Conservation (phyloP, 768 basidiomycete genomes). For the Leccinum subtestaceum region DNA sequence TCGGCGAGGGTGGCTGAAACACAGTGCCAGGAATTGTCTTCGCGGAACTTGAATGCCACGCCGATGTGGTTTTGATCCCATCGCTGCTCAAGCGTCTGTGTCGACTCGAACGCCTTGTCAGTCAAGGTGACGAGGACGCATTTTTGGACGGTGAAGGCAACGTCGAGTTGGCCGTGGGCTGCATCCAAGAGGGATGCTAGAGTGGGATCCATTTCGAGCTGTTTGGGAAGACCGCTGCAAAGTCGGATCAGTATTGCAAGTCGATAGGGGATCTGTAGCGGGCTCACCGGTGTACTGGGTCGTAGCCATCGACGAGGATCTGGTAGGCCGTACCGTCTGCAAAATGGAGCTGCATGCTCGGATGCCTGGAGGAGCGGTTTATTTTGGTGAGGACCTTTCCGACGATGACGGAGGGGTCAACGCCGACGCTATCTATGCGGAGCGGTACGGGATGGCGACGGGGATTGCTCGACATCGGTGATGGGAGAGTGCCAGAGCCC, state of each 20-base stretch:
- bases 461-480: conserved; percentile 25
- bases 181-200: conserved; percentile 43
- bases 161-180: conserved; percentile 28
- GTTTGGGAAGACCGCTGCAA: conserved; percentile 51
- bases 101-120: conserved; percentile 56
- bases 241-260: not conserved
- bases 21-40: conserved; percentile 54
- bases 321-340: conserved; percentile 43
- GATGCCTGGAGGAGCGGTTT: conserved; percentile 42
- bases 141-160: conserved; percentile 46
- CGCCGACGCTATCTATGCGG: conserved; percentile 32
- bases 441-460: conserved; percentile 37
- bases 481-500: conserved; percentile 17
- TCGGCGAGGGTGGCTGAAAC: conserved; percentile 63
- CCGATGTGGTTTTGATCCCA: conserved; percentile 38
- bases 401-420: conserved; percentile 41
- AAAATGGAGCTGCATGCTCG: conserved; percentile 47
- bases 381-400: conserved; percentile 45
- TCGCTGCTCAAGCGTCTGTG: conserved; percentile 25
- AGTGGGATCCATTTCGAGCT: conserved; percentile 49
- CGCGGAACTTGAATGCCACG: conserved; percentile 55
- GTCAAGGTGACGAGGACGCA: conserved; percentile 53
- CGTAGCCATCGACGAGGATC: conserved; percentile 62
- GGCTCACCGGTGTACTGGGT: conserved; percentile 45
- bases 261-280: not conserved